Evolutionary conservation across 345 rosid species (phyloP).

Genomic region (Euphorbia lathyris): DNA sequence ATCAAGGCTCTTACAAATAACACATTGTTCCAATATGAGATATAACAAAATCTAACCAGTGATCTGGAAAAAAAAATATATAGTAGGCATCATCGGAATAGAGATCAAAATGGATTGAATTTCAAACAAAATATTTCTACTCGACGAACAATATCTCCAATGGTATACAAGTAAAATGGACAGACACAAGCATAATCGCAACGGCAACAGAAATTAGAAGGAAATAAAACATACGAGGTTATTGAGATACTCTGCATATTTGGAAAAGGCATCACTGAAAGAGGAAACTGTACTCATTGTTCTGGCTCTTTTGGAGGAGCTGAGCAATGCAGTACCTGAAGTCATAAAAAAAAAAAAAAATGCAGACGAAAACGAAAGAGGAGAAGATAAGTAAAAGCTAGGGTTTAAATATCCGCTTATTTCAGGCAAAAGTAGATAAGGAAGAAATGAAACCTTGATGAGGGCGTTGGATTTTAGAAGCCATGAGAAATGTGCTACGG

Average conservation of each 20-base stretch:
- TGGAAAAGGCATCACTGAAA: slow-evolving; percentile 50
- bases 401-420: background rate
- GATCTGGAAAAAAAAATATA: background rate
- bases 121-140: background rate
- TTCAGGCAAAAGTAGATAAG: background rate
- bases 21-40: background rate
- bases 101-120: background rate
- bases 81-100: background rate
- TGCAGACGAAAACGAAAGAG: background rate
- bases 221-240: slow-evolving; percentile 35
- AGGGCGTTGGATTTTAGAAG: slow-evolving; percentile 48
- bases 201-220: background rate
- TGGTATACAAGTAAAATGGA: background rate
- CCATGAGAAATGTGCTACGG: slow-evolving; percentile 31
- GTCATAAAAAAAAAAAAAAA: background rate
- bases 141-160: background rate
- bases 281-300: slow-evolving; percentile 43
- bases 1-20: background rate
- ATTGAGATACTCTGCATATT: slow-evolving; percentile 62
- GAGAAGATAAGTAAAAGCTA: background rate
- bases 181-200: background rate
- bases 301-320: slow-evolving; percentile 40
- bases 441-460: slow-evolving; percentile 32
- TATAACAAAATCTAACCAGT: background rate
- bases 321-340: slow-evolving; percentile 41